These are phyloP conservation scores for Hygrocybe coccinea DNA, from an alignment of 768 basidiomycete genomes.

Conservation along the genomic window DNA sequence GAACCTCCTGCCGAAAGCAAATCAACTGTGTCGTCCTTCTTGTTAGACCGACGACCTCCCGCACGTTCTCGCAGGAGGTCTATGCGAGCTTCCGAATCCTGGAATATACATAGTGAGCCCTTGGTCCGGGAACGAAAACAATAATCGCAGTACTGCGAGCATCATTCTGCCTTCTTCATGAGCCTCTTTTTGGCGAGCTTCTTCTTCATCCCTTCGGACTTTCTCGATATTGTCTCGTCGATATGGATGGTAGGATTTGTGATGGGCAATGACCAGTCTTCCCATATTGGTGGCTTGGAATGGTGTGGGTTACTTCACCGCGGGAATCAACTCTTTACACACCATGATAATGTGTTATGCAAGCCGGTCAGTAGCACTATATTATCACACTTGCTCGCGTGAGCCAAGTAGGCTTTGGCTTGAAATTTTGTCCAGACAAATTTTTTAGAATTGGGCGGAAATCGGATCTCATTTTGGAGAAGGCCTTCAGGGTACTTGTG, in stretches of 20 bases:
- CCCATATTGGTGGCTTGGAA: constrained; percentile 47
- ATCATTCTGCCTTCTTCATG: constrained; percentile 67
- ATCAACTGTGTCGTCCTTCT: constrained; percentile 29
- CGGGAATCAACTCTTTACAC: not conserved
- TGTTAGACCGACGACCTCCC: constrained; percentile 31
- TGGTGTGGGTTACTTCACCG: no score
- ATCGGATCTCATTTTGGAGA: no score
- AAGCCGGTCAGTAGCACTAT: no score
- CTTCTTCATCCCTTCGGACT: constrained; percentile 78
- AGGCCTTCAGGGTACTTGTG: no score
- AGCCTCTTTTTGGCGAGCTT: constrained; percentile 59
- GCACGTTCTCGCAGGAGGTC: constrained; percentile 58
- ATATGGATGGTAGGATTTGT: constrained; percentile 89
- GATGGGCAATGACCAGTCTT: constrained; percentile 84
- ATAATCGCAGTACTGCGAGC: constrained; percentile 55
- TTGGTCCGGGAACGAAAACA: constrained; percentile 1
- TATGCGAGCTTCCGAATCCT: constrained; percentile 78
- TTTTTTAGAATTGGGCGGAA: no score
- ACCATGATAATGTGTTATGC: no score
- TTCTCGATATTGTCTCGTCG: constrained; percentile 78
- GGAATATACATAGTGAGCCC: constrained; percentile 27
- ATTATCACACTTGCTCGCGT: no score
- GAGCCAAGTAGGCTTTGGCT: no score
- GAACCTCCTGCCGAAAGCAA: constrained; percentile 25
- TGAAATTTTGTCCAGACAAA: no score